Evolutionary conservation across 768 basidiomycete genomes (phyloP).

Genomic region (Cubamyces lactineus): DNA sequence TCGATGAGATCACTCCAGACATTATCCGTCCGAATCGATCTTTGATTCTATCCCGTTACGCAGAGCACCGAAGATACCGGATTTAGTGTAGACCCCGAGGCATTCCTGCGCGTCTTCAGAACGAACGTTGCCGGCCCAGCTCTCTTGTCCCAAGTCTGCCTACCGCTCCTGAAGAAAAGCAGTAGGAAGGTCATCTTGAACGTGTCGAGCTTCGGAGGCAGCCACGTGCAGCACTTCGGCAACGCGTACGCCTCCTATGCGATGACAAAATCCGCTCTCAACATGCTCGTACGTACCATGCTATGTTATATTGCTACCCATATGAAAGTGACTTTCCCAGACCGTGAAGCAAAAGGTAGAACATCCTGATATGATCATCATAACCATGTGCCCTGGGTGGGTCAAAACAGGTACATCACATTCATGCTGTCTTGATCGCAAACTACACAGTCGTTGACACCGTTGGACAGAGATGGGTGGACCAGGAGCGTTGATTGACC

Average conservation of each 20-base stretch:
- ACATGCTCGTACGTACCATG: constrained; percentile 10
- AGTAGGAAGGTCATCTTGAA: constrained; percentile 38
- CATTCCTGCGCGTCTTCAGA: constrained; percentile 31
- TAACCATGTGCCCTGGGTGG: constrained; percentile 23
- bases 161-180: constrained; percentile 39
- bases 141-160: constrained; percentile 37
- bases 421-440: background rate
- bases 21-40: too few species aligned
- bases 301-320: background rate
- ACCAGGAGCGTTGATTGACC: constrained; percentile 13
- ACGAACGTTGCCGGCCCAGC: constrained; percentile 42
- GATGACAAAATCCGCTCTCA: constrained; percentile 41
- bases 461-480: constrained; percentile 22
- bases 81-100: constrained; percentile 29
- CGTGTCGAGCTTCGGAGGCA: constrained; percentile 37
- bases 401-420: constrained; percentile 21
- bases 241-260: constrained; percentile 35
- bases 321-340: background rate
- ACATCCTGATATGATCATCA: constrained; percentile 18
- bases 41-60: too few species aligned
- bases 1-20: too few species aligned
- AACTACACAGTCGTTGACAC: background rate
- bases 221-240: constrained; percentile 33
- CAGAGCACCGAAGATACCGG: background rate
- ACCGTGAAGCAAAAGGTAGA: constrained; percentile 24